Conservation (phyloP, 1,284 basidiomycete genomes). For the Apiotrichum laibachii region DNA sequence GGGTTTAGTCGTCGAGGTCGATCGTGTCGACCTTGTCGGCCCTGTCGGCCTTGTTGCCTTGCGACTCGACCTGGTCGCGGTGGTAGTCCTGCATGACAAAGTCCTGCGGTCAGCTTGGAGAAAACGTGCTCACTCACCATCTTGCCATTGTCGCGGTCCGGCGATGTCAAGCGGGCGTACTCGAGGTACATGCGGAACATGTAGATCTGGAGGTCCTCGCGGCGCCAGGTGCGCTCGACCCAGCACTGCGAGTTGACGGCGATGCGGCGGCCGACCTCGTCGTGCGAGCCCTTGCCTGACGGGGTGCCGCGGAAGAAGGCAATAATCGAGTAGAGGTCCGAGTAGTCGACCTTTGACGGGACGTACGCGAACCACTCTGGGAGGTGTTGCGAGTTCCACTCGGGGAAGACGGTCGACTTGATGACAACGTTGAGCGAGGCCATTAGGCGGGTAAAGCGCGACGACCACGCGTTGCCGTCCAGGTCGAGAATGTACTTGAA, state of each 20-base stretch:
- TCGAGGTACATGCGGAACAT: slow-evolving; percentile 57
- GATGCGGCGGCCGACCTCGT: slow-evolving; percentile 52
- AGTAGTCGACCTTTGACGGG: slow-evolving; percentile 53
- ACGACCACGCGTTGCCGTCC: slow-evolving; percentile 53
- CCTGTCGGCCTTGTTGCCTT: no score
- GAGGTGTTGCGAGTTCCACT: slow-evolving; percentile 51
- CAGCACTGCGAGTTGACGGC: slow-evolving; percentile 54
- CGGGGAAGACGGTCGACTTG: slow-evolving; percentile 52
- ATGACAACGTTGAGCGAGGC: slow-evolving; percentile 49
- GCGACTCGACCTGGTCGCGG: slow-evolving; percentile 4
- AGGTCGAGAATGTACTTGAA: slow-evolving; percentile 53
- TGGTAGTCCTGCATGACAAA: slow-evolving; percentile 25
- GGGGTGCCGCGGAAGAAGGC: slow-evolving; percentile 52
- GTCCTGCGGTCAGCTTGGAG: slow-evolving; percentile 17
- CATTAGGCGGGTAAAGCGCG: slow-evolving; percentile 52
- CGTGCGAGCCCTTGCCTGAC: slow-evolving; percentile 46
- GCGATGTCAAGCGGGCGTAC: slow-evolving; percentile 57
- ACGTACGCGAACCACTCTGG: slow-evolving; percentile 53
- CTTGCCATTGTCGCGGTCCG: slow-evolving; percentile 54
- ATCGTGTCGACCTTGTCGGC: no score
- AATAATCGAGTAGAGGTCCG: slow-evolving; percentile 52
- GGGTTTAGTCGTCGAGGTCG: background rate
- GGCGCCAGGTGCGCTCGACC: slow-evolving; percentile 50
- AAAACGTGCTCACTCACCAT: slow-evolving; percentile 39
- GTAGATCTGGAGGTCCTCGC: slow-evolving; percentile 51